Conservation (phyloP, 148 eudicot genomes). For the Talinum fruticosum region DNA sequence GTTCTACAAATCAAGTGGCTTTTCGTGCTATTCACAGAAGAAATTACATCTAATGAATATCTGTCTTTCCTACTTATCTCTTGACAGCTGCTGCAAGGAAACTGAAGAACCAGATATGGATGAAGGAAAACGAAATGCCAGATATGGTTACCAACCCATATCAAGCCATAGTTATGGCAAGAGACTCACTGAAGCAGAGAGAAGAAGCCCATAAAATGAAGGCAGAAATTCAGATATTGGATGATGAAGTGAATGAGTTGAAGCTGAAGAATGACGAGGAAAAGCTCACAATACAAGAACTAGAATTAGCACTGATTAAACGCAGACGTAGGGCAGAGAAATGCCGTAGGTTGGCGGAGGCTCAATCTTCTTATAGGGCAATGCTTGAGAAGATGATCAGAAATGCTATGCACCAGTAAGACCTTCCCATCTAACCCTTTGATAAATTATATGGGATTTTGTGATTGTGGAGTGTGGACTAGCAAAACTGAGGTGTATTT, state of each 20-base stretch:
- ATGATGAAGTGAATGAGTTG: slow-evolving; percentile 56
- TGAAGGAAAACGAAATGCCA: slow-evolving; percentile 69
- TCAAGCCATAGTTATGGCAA: slow-evolving; percentile 83
- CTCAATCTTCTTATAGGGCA: slow-evolving; percentile 70
- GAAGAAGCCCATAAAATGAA: slow-evolving; percentile 72
- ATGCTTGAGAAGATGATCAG: slow-evolving; percentile 95
- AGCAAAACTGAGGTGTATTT: too few relatives aligned
- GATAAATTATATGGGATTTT: too few relatives aligned
- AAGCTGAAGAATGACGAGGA: slow-evolving; percentile 78
- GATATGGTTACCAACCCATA: slow-evolving; percentile 64
- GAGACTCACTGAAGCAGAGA: slow-evolving; percentile 82
- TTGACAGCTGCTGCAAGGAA: slow-evolving; percentile 62
- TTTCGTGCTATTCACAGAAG: too few relatives aligned
- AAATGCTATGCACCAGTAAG: slow-evolving; percentile 99
- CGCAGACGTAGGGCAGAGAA: slow-evolving; percentile 72
- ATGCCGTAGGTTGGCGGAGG: slow-evolving; percentile 81
- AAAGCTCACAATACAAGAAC: slow-evolving; percentile 64
- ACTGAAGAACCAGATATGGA: slow-evolving; percentile 35
- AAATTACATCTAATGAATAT: too few relatives aligned
- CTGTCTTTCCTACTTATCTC: background rate
- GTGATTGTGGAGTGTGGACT: too few relatives aligned
- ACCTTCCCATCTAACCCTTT: background rate
- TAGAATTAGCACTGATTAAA: slow-evolving; percentile 69
- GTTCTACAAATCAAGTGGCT: background rate
- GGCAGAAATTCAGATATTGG: slow-evolving; percentile 68